Base-by-base conservation (phyloP, 169 alveolate genomes). In the Cyclospora cayetanensis region DNA sequence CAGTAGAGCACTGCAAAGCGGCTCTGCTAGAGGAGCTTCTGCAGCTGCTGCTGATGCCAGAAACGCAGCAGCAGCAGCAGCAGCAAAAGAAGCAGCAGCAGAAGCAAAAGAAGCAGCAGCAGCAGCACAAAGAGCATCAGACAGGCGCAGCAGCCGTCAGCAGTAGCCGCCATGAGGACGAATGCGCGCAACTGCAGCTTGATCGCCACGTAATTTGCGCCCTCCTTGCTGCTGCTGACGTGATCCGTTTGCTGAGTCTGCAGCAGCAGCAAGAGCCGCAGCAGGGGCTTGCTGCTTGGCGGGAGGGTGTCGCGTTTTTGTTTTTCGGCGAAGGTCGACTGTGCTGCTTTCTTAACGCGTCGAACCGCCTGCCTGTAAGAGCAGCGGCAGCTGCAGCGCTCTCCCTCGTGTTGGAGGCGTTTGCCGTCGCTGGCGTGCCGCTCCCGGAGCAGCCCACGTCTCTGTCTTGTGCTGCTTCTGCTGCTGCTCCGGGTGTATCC, bases 381-480 rank as follows among this genome's bases (percentile, higher is more conserved):
- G 31, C 70, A 55, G 70, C 70, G n/a, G 70, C 70, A 55, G 70
- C 70, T 15, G 70, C 70, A 55, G 70, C 70, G n/a, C n/a, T n/a
- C n/a, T n/a, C n/a, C n/a, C n/a, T n/a, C n/a, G n/a, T n/a, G n/a
- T n/a, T n/a, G n/a, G n/a, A n/a, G n/a, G n/a, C n/a, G n/a, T n/a
- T n/a, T n/a, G n/a, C n/a, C n/a, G n/a, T n/a, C n/a, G n/a, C n/a
- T n/a, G n/a, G n/a, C n/a, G n/a, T n/a, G n/a, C n/a, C n/a, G n/a
- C n/a, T n/a, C n/a, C n/a, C n/a, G n/a, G n/a, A n/a, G n/a, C n/a
- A n/a, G n/a, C n/a, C n/a, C n/a, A n/a, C n/a, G n/a, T n/a, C n/a
- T n/a, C n/a, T n/a, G n/a, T n/a, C n/a, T n/a, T n/a, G n/a, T n/a
- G n/a, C n/a, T n/a, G n/a, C n/a, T n/a, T n/a, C n/a, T n/a, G n/a